phyloP scores from a whole-genome alignment of 2,329 filamentous ascomycete species.

The Amesomyces nigricolor region DNA sequence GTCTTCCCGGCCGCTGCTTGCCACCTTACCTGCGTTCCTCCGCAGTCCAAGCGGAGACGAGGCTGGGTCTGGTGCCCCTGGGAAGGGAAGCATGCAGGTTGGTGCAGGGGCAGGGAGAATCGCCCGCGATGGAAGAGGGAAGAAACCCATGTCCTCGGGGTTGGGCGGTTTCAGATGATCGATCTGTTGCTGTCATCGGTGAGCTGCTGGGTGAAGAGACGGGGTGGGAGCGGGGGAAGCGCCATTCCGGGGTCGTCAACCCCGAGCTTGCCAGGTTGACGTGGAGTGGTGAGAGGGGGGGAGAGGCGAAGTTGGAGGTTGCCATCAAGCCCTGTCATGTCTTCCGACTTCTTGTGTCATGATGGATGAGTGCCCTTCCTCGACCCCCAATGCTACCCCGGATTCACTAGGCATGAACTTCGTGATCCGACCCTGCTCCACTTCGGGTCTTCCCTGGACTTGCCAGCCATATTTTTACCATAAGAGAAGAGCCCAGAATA shows the following conservation, averaged over 20 bases:
- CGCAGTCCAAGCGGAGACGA: constrained; percentile 11
- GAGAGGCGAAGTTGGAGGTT: too few species aligned
- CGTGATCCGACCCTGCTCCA: too few species aligned
- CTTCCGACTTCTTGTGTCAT: too few species aligned
- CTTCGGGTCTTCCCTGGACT: too few species aligned
- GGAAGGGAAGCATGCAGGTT: background rate
- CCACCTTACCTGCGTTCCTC: constrained; percentile 1
- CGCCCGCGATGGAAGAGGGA: background rate
- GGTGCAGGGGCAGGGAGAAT: constrained; percentile 7
- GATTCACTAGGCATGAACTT: too few species aligned
- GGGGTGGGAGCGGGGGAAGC: background rate
- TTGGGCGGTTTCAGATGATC: constrained; percentile 16
- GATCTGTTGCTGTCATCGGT: constrained; percentile 10
- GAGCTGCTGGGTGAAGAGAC: background rate
- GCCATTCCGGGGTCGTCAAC: background rate
- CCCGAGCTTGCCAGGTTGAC: too few species aligned
- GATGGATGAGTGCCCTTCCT: too few species aligned
- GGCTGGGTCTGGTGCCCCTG: constrained; percentile 4
- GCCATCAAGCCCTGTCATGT: too few species aligned
- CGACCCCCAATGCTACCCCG: too few species aligned
- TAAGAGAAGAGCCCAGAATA: too few species aligned
- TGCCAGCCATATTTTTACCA: too few species aligned
- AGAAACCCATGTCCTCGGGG: constrained; percentile 2
- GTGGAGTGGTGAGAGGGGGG: too few species aligned
- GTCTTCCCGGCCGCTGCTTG: background rate